A percentile compares a stretch with the other conserved stretches of the same genome.
phyloP scores from a whole-genome alignment of 805 yeast species.

The Candida sphagnicola region DNA sequence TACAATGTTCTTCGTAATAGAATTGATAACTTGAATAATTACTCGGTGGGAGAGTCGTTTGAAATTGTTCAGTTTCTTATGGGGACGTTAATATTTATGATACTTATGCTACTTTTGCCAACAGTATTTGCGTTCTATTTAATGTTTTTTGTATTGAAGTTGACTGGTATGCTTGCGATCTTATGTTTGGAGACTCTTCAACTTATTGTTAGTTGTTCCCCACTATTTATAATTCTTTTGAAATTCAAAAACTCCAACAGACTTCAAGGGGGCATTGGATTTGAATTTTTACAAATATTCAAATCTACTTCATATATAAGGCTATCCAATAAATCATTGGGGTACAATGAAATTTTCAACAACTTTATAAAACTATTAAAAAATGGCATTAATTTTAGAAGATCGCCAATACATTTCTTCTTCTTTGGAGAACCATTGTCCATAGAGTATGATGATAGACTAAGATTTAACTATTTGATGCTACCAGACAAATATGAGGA shows the following conservation, averaged over 20 bases:
- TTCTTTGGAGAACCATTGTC: constrained; percentile 23
- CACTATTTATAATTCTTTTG: constrained; percentile 76
- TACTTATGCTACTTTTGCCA: constrained; percentile 74
- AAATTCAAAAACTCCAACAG: constrained; percentile 75
- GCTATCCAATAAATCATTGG: constrained; percentile 35
- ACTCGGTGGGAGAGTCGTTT: constrained; percentile 38
- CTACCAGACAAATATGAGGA: constrained; percentile 27
- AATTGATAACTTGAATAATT: constrained; percentile 68
- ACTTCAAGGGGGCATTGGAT: constrained; percentile 49
- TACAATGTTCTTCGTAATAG: constrained; percentile 79
- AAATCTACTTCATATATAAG: constrained; percentile 21
- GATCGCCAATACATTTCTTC: constrained; percentile 19
- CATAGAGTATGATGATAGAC: constrained; percentile 19
- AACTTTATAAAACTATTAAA: constrained; percentile 28
- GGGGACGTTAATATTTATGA: constrained; percentile 85
- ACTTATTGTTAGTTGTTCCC: constrained; percentile 75
- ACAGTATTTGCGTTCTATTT: constrained; percentile 83
- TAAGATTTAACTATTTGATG: constrained; percentile 33
- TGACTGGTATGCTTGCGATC: constrained; percentile 45
- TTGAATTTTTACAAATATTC: constrained; percentile 18
- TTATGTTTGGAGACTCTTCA: constrained; percentile 56
- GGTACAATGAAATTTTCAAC: constrained; percentile 30
- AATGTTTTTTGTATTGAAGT: constrained; percentile 60
- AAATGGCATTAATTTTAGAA: constrained; percentile 24
- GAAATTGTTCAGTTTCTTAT: constrained; percentile 81